Conservation (phyloP, 768 basidiomycete species). For the Suillus luteus region DNA sequence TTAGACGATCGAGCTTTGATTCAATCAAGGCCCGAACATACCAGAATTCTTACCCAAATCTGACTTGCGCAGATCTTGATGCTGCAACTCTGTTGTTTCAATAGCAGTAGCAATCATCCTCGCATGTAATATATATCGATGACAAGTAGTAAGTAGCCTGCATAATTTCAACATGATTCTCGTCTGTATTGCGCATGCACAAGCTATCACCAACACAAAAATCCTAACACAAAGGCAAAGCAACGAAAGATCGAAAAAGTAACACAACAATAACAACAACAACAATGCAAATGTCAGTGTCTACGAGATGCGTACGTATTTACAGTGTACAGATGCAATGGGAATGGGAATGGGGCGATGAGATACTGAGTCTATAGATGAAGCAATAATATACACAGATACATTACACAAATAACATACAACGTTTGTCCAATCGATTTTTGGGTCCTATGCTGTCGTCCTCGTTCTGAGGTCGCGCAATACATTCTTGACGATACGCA, state of each 20-base stretch:
- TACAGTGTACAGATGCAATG: slow-evolving; percentile 8
- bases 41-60: neutral
- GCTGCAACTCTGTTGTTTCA: neutral
- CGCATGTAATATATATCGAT: neutral
- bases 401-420: slow-evolving; percentile 16
- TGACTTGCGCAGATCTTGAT: neutral
- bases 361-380: slow-evolving; percentile 10
- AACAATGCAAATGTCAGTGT: slow-evolving; percentile 1
- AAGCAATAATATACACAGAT: slow-evolving; percentile 16
- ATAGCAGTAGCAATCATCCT: neutral
- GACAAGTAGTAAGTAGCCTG: neutral
- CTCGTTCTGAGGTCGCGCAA: slow-evolving; percentile 51
- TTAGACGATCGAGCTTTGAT: neutral
- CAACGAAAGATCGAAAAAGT: neutral
- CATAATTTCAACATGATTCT: neutral
- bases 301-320: slow-evolving; percentile 9
- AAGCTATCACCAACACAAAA: neutral
- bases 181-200: neutral
- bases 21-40: neutral
- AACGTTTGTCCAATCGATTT: neutral
- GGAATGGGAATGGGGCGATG: neutral
- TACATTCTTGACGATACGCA: slow-evolving; percentile 65
- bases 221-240: neutral
- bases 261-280: neutral
- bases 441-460: slow-evolving; percentile 9